Evolutionary conservation across 169 alveolate genomes (phyloP).

Genomic region (Eimeria acervulina): DNA sequence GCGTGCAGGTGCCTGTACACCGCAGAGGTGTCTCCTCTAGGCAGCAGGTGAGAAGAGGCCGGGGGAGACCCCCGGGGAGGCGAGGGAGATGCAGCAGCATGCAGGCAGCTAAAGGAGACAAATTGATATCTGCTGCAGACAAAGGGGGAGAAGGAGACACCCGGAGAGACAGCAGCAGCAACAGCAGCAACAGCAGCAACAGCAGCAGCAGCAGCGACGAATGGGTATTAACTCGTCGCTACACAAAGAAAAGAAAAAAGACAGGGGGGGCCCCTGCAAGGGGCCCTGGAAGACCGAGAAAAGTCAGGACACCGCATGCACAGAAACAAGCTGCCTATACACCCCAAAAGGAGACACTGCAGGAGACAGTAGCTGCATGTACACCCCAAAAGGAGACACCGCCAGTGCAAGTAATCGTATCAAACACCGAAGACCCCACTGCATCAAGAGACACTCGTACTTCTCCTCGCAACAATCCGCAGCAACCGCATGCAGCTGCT

Average conservation of each 20-base stretch:
- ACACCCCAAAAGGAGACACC: constrained; percentile 2
- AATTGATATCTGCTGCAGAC: not conserved
- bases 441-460: not conserved
- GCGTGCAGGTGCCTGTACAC: not conserved
- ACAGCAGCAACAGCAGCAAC: not conserved
- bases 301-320: not conserved
- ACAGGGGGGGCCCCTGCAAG: constrained; percentile 50
- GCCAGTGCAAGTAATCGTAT: not conserved
- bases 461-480: not conserved
- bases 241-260: not conserved
- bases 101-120: not conserved
- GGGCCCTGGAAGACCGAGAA: constrained; percentile 9
- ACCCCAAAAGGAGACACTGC: not conserved
- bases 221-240: not conserved
- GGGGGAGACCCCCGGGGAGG: constrained; percentile 45
- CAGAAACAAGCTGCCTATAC: not conserved
- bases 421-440: not conserved
- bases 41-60: not conserved
- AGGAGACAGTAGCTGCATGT: not conserved
- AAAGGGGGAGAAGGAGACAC: not conserved
- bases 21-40: not conserved
- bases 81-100: not conserved
- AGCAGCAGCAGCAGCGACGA: constrained; percentile 54
- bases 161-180: not conserved
- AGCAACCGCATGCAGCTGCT: not conserved